phyloP scores from a whole-genome alignment of 257 asterid species.

The Misopates orontium region DNA sequence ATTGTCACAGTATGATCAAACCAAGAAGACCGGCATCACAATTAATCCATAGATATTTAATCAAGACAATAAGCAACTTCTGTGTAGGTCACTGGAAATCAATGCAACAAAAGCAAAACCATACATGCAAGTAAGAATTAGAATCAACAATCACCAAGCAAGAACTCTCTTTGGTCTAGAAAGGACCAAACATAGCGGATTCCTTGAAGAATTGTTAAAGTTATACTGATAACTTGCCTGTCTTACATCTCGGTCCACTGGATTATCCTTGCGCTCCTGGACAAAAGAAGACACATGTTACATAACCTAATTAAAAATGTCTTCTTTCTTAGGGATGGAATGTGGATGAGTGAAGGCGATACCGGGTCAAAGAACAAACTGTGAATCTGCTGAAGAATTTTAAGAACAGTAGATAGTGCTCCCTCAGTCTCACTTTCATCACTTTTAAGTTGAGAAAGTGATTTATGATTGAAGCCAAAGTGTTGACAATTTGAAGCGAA shows the following conservation, averaged over 20 bases:
- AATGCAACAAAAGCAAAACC: too few species aligned
- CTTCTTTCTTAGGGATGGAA: neutral
- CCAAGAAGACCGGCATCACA: neutral
- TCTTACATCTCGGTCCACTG: constrained; percentile 66
- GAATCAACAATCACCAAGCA: too few species aligned
- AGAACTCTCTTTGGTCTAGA: too few species aligned
- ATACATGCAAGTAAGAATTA: too few species aligned
- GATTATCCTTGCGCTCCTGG: constrained; percentile 53
- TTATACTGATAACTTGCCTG: constrained; percentile 46
- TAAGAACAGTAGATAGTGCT: constrained; percentile 72
- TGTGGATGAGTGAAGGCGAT: constrained; percentile 5
- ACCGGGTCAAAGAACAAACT: constrained; percentile 60
- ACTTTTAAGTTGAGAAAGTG: constrained; percentile 61
- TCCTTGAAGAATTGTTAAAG: too few species aligned
- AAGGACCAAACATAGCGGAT: too few species aligned
- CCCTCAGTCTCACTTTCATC: constrained; percentile 93
- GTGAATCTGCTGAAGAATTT: constrained; percentile 65
- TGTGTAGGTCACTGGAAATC: too few species aligned
- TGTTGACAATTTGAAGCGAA: constrained; percentile 85
- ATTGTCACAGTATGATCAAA: neutral
- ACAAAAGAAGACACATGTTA: constrained; percentile 16
- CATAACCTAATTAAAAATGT: neutral
- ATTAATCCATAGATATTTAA: too few species aligned
- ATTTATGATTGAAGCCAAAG: constrained; percentile 59
- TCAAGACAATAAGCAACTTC: too few species aligned